Conservation (phyloP, 805 yeast species). For the Yarrowia phangngaensis region DNA sequence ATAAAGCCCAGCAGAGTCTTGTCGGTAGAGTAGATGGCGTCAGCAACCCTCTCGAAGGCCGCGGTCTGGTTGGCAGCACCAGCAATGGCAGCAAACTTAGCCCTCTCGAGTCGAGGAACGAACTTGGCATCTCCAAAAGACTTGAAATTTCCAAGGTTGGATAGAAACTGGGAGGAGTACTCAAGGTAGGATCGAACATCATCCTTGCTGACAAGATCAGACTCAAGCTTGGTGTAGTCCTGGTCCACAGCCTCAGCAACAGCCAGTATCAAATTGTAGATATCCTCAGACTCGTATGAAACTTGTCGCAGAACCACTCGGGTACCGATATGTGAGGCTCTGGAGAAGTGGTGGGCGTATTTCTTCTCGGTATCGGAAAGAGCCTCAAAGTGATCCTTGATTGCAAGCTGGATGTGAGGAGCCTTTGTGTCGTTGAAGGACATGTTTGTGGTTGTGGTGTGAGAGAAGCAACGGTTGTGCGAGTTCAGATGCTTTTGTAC, state of each 20-base stretch:
- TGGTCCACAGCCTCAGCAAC: conserved; percentile 53
- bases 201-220: conserved; percentile 45
- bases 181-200: conserved; percentile 49
- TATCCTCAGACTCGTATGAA: conserved; percentile 72
- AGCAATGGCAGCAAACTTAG: conserved; percentile 51
- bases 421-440: conserved; percentile 49
- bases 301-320: conserved; percentile 77
- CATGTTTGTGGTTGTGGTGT: conserved; percentile 1
- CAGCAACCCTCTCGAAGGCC: conserved; percentile 37
- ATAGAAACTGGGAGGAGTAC: conserved; percentile 60
- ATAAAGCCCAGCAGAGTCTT: conserved; percentile 70
- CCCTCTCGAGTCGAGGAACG: conserved; percentile 57
- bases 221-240: conserved; percentile 50
- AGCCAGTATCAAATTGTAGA: conserved; percentile 63
- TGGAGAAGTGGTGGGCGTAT: conserved; percentile 79
- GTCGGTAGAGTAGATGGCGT: conserved; percentile 50
- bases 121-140: conserved; percentile 88
- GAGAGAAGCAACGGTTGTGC: conserved; percentile 2
- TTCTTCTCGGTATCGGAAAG: conserved; percentile 56
- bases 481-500: conserved; percentile 21
- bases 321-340: conserved; percentile 81
- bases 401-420: conserved; percentile 67
- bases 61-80: conserved; percentile 42
- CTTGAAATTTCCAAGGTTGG: conserved; percentile 70
- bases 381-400: conserved; percentile 64